Percentiles rank a stretch among this genome's conserved stretches.
phyloP scores from a whole-genome alignment of 495 filamentous ascomycete species.

The Trichocladium uniseriatum region DNA sequence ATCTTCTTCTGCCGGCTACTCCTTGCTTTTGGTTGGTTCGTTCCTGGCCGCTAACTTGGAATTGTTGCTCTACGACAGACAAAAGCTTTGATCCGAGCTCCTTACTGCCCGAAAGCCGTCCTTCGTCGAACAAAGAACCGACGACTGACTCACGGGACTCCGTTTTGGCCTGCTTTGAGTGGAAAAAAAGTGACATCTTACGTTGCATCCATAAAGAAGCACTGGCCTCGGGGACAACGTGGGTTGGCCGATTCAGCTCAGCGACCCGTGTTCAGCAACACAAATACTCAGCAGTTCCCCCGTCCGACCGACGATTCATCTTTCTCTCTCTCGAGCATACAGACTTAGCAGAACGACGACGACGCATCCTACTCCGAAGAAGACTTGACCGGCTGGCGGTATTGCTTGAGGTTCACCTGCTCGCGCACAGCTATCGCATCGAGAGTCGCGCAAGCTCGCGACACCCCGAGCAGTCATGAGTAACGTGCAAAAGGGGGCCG shows the following conservation, averaged over 20 bases:
- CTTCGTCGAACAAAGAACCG: constrained; percentile 12
- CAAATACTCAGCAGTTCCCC: not conserved
- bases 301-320: not conserved
- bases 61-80: constrained; percentile 4
- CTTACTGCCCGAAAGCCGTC: not conserved
- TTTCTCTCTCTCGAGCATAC: not conserved
- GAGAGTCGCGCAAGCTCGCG: not conserved
- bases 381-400: not conserved
- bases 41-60: constrained; percentile 4
- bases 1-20: not conserved
- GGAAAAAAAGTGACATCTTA: not conserved
- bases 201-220: not conserved
- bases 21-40: constrained; percentile 1
- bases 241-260: not conserved
- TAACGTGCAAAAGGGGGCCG: constrained; percentile 25
- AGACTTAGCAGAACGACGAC: not conserved
- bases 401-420: not conserved
- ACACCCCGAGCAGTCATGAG: constrained; percentile 17
- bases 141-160: not conserved
- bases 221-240: not conserved
- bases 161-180: not conserved
- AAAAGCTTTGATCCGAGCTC: not conserved
- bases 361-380: not conserved
- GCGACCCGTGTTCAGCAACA: not conserved
- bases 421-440: not conserved